These are phyloP conservation scores for Saccharomycopsis phalli DNA, from an alignment of 1,139 yeast genomes.

Conservation along the genomic window DNA sequence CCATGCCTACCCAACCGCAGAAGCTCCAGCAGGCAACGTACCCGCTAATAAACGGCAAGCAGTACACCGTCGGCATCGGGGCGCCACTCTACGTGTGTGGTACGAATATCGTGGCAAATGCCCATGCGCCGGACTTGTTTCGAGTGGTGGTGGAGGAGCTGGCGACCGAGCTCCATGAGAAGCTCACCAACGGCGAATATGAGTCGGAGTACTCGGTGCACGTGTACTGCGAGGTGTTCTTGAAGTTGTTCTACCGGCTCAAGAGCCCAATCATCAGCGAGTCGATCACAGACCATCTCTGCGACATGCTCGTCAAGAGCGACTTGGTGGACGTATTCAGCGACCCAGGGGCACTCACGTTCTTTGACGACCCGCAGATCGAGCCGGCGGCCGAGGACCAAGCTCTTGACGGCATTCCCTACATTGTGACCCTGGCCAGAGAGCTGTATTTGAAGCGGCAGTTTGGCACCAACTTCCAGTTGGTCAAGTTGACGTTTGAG, in stretches of 20 bases:
- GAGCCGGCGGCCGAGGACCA: not conserved
- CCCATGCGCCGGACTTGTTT: not conserved
- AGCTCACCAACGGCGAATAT: not conserved
- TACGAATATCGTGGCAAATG: not conserved
- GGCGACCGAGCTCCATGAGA: not conserved
- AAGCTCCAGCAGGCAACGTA: constrained; percentile 4
- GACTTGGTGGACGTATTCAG: not conserved
- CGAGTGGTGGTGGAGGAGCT: not conserved
- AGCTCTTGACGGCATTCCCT: not conserved
- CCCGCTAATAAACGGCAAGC: not conserved
- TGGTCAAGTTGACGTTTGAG: constrained; percentile 10
- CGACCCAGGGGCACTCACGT: not conserved
- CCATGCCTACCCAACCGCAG: too few relatives aligned
- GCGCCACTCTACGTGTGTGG: not conserved
- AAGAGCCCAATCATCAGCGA: constrained; percentile 8
- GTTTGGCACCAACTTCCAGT: constrained; percentile 9
- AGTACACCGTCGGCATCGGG: not conserved
- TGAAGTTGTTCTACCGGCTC: constrained; percentile 6
- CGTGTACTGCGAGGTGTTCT: constrained; percentile 14
- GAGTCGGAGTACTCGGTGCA: not conserved
- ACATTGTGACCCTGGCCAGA: constrained; percentile 1
- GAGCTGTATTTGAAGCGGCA: constrained; percentile 6
- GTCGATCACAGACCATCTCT: constrained; percentile 7
- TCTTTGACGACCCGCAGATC: not conserved
- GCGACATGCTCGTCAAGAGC: constrained; percentile 6